These are phyloP conservation scores for Pseudocercospora cruenta DNA, from an alignment of 2,329 filamentous ascomycete species.

Conservation along the genomic window DNA sequence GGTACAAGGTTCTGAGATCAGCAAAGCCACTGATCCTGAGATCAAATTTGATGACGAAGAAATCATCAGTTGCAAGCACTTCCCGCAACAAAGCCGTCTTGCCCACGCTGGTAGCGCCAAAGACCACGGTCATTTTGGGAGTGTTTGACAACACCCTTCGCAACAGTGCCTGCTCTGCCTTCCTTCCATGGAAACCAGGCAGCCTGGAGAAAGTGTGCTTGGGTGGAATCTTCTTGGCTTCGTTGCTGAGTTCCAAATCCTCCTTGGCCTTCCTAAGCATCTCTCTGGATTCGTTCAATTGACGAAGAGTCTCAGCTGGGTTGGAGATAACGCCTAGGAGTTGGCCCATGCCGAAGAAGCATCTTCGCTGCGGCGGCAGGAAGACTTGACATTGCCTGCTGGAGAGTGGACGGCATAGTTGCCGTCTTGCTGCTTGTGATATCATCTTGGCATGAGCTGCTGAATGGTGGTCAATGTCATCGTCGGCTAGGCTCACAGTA, in stretches of 20 bases:
- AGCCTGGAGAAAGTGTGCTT: slow-evolving; percentile 26
- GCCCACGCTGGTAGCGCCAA: slow-evolving; percentile 26
- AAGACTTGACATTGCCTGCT: neutral
- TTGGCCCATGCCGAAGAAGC: slow-evolving; percentile 25
- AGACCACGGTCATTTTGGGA: slow-evolving; percentile 25
- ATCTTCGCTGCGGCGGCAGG: slow-evolving; percentile 2
- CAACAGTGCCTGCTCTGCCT: slow-evolving; percentile 21
- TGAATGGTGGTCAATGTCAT: neutral
- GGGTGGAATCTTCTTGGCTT: slow-evolving; percentile 23
- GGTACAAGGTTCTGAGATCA: slow-evolving; percentile 24
- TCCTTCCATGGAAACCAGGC: slow-evolving; percentile 25
- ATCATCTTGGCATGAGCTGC: neutral
- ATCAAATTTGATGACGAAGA: slow-evolving; percentile 28
- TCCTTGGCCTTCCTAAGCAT: slow-evolving; percentile 26
- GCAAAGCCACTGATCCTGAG: slow-evolving; percentile 26
- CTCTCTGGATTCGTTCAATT: slow-evolving; percentile 26
- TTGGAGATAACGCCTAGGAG: slow-evolving; percentile 23
- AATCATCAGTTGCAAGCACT: slow-evolving; percentile 26
- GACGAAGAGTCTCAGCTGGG: slow-evolving; percentile 22
- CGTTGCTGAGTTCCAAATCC: slow-evolving; percentile 21
- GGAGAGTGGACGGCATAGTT: neutral
- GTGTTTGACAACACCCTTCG: slow-evolving; percentile 22
- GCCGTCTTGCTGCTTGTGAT: slow-evolving; percentile 2
- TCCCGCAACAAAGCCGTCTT: slow-evolving; percentile 26
- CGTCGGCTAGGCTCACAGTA: neutral